A percentile compares a stretch with the other conserved stretches of the same genome.
Conservation (phyloP, 208 protist species). For the Acanthamoeba sp. region DNA sequence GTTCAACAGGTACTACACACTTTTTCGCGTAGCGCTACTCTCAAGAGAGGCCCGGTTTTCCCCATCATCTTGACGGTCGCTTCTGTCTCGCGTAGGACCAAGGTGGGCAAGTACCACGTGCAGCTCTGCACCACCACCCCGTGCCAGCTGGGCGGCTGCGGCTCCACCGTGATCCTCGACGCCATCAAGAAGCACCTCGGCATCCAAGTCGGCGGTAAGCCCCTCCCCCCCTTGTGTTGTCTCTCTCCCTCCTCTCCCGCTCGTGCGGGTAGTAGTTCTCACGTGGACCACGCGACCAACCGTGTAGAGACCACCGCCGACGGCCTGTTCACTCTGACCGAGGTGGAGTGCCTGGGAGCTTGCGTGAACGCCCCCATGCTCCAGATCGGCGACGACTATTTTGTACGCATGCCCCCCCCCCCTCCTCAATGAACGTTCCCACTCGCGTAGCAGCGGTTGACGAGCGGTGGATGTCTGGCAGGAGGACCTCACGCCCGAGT, state of each 20-base stretch:
- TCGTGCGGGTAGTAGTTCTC: background rate
- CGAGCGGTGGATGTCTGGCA: background rate
- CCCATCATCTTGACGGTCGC: too few species aligned
- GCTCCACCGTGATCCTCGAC: conserved; percentile 86
- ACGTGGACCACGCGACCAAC: background rate
- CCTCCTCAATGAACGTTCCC: too few species aligned
- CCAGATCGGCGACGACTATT: conserved; percentile 91
- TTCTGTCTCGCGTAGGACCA: conserved; percentile 43
- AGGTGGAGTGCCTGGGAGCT: conserved; percentile 93
- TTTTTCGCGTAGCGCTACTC: background rate
- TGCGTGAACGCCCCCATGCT: conserved; percentile 94
- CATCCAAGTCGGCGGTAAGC: conserved; percentile 86
- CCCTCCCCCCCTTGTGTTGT: background rate
- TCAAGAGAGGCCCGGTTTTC: too few species aligned
- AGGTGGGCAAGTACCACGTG: conserved; percentile 84
- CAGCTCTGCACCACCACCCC: conserved; percentile 93
- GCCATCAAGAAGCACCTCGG: conserved; percentile 87
- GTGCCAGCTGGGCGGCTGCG: conserved; percentile 90
- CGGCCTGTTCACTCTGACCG: conserved; percentile 89
- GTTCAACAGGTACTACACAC: conserved; percentile 88
- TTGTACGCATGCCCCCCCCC: conserved; percentile 80
- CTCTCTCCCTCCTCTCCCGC: background rate
- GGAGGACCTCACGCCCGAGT: conserved; percentile 88
- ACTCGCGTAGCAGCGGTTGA: background rate
- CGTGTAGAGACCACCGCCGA: conserved; percentile 88